A percentile compares a stretch with the other conserved stretches of the same genome.
These are phyloP conservation scores for Hortiboletus rubellus DNA, from an alignment of 1,284 basidiomycete species.

Conservation along the genomic window DNA sequence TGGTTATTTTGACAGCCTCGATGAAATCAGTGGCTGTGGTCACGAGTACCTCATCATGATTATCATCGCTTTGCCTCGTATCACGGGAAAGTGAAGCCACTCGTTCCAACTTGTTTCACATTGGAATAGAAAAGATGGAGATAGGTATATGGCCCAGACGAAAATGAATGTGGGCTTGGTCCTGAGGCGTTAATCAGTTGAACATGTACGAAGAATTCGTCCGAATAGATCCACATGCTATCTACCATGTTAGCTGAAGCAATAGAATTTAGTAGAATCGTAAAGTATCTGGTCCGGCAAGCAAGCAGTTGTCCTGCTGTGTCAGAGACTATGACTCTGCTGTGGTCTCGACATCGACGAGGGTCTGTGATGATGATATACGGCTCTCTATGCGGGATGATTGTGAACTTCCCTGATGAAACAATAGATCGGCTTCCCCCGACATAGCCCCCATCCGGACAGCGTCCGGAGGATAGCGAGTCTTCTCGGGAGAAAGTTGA, in stretches of 20 bases:
- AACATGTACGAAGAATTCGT: slow-evolving; percentile 8
- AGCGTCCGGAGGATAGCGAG: slow-evolving; percentile 26
- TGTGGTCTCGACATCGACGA: slow-evolving; percentile 32
- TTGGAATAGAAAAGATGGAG: background rate
- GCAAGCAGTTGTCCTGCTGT: slow-evolving; percentile 12
- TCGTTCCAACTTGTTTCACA: slow-evolving; percentile 5
- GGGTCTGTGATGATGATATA: slow-evolving; percentile 29
- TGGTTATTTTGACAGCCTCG: slow-evolving; percentile 53
- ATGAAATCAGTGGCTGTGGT: slow-evolving; percentile 51
- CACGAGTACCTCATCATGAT: slow-evolving; percentile 12
- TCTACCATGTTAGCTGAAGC: slow-evolving; percentile 35
- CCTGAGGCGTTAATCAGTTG: slow-evolving; percentile 17
- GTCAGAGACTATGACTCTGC: slow-evolving; percentile 22
- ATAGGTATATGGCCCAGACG: slow-evolving; percentile 3
- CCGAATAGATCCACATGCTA: slow-evolving; percentile 19
- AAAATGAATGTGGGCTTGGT: slow-evolving; percentile 5
- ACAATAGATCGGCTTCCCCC: slow-evolving; percentile 28
- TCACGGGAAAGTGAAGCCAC: background rate
- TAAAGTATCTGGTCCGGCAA: slow-evolving; percentile 27
- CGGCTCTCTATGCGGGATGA: slow-evolving; percentile 33
- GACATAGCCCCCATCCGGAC: slow-evolving; percentile 17
- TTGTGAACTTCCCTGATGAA: slow-evolving; percentile 36
- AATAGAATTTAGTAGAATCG: slow-evolving; percentile 30
- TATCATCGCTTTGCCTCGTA: background rate
- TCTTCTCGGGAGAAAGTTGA: slow-evolving; percentile 40